Evolutionary conservation across 2,329 filamentous ascomycete species (phyloP), one percentile per base, ranked within the genome.

Genomic region (Botryosphaeria dothidea): DNA sequence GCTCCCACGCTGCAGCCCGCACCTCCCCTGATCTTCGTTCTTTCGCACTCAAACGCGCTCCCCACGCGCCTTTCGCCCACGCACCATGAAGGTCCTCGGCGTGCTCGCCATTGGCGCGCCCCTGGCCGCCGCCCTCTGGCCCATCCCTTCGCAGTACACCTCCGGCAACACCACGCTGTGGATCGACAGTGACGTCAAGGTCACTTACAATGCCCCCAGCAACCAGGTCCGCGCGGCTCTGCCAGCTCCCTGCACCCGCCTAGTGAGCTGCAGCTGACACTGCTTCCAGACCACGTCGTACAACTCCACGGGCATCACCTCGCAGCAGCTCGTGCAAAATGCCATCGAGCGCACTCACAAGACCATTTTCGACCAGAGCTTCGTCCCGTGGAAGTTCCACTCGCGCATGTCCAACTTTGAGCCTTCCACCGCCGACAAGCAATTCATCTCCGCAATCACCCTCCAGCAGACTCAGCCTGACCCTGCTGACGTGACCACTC

Each of bases 361-460:
- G 25, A 85, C 84, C 65, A 86, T 94, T 64, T 90, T 93, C 76
- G 78, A 85, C 27, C 80, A 89, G 66, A 87, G 86, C 69, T 88
- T 93, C 67, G 85, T 92, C 17, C 92, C 92, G 0, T 95, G 91
- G 91, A 92, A 89, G 79, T 85, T 95, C 64, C 84, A 90, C 68
- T 83, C 85, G 25, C 85, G 89, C 36, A 83, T 88, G 69, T 83
- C 85, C 64, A 72, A 85, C 45, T 90, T 87, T 68, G 90, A 94
- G 76, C 91, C 92, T 0, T 75, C 77, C 8, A 74, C 80, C 7
- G 67, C 73, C 31, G 71, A 74, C 23, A 81, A 84, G 70, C 82
- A 74, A 3, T 84, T 79, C 68, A 81, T 95, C 70, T 83, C 78
- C 48, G 81, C 79, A n/a, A 81, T 95, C 51, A 75, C 80, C 19